Percentiles rank a stretch among this genome's conserved stretches.
phyloP scores from a whole-genome alignment of 2,329 filamentous ascomycete genomes.

The Colletotrichum neosansevieriae region DNA sequence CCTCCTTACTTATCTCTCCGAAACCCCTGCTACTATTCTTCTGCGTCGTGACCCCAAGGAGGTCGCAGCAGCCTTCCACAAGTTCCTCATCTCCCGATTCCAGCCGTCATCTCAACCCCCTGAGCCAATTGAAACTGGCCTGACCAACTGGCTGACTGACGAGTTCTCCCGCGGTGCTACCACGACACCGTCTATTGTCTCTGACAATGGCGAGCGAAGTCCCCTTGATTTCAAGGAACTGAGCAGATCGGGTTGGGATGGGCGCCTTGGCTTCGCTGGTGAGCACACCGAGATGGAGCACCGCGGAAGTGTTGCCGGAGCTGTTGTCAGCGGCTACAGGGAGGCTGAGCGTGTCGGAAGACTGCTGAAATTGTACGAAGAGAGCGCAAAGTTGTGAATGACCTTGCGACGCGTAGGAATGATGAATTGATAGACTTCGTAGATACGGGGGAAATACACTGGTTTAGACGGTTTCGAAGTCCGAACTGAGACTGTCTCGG shows the following conservation, averaged over 20 bases:
- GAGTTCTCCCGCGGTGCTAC: constrained; percentile 37
- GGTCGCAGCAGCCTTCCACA: constrained; percentile 31
- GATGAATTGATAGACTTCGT: constrained; percentile 24
- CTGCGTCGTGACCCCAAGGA: constrained; percentile 31
- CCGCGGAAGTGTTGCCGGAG: constrained; percentile 37
- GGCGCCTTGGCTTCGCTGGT: constrained; percentile 33
- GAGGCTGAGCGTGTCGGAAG: constrained; percentile 36
- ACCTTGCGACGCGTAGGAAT: background rate
- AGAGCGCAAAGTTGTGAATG: constrained; percentile 28
- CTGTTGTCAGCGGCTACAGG: constrained; percentile 35
- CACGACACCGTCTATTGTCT: constrained; percentile 35
- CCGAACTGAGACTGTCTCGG: too few relatives aligned
- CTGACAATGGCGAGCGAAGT: constrained; percentile 34
- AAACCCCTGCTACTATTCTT: constrained; percentile 32
- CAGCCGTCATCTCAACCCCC: constrained; percentile 29
- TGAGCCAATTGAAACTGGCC: constrained; percentile 24
- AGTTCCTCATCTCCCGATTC: constrained; percentile 35
- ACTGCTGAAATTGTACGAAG: constrained; percentile 31
- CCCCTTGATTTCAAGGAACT: constrained; percentile 38
- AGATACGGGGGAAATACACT: constrained; percentile 23
- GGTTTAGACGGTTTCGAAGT: constrained; percentile 3
- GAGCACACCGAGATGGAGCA: constrained; percentile 40
- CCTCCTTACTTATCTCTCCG: constrained; percentile 35
- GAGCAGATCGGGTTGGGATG: constrained; percentile 33
- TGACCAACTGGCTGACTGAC: constrained; percentile 38